Evolutionary conservation across 495 filamentous ascomycete genomes (phyloP).

Genomic region (Cetradonia linearis): DNA sequence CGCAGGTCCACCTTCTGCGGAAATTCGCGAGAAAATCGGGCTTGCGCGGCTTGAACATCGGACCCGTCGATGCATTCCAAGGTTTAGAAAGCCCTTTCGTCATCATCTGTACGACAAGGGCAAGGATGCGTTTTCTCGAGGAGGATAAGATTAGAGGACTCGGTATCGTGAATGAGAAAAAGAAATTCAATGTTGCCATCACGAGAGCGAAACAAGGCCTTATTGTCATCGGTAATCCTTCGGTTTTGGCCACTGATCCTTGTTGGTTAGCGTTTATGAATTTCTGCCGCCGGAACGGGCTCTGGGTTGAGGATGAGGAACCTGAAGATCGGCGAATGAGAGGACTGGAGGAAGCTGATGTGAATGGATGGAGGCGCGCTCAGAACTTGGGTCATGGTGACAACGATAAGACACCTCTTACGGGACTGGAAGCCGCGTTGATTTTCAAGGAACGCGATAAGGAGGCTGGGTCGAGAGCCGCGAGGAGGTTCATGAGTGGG

Average conservation of each 20-base stretch:
- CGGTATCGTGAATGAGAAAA: conserved; percentile 40
- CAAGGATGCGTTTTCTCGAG: conserved; percentile 37
- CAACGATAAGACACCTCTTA: background rate
- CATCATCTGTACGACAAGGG: conserved; percentile 46
- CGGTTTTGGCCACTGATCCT: conserved; percentile 35
- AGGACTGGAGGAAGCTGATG: conserved; percentile 3
- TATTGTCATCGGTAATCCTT: conserved; percentile 41
- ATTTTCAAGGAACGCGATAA: conserved; percentile 18
- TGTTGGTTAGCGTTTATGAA: conserved; percentile 38
- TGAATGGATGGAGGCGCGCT: conserved; percentile 12
- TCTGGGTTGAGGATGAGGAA: conserved; percentile 24
- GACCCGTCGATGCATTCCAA: conserved; percentile 49
- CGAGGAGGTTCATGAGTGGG: conserved; percentile 15
- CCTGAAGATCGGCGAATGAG: conserved; percentile 5
- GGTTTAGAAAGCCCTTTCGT: conserved; percentile 44
- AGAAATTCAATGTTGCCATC: conserved; percentile 45
- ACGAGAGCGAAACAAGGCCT: conserved; percentile 45
- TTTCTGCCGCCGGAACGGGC: conserved; percentile 38
- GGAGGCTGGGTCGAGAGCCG: conserved; percentile 7
- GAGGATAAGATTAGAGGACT: conserved; percentile 36
- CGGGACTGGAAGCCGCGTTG: conserved; percentile 24
- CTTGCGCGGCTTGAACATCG: conserved; percentile 41
- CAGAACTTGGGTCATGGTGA: background rate
- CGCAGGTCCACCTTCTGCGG: conserved; percentile 41
- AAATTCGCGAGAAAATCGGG: conserved; percentile 27